These are phyloP conservation scores for Nakaseomyces bracarensis DNA, from an alignment of 1,139 yeast species.

Conservation along the genomic window DNA sequence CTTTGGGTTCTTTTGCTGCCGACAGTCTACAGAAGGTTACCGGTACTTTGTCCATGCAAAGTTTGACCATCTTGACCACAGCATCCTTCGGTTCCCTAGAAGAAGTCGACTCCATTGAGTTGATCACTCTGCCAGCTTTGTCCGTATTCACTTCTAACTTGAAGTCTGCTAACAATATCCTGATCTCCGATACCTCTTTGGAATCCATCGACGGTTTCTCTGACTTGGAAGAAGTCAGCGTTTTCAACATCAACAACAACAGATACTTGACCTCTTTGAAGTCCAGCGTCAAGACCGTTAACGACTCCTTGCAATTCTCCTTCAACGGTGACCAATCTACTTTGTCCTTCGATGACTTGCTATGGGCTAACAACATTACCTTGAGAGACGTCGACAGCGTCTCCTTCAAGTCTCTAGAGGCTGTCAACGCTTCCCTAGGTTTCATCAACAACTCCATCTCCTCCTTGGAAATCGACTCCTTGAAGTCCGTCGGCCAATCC, in stretches of 20 bases:
- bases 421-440: conserved; percentile 74
- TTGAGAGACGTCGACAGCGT: conserved; percentile 72
- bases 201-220: conserved; percentile 67
- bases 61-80: conserved; percentile 58
- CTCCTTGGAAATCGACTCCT: conserved; percentile 46
- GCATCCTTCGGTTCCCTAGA: conserved; percentile 72
- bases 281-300: conserved; percentile 66
- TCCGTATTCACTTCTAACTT: conserved; percentile 61
- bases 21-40: conserved; percentile 69
- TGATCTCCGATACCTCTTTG: conserved; percentile 82
- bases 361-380: conserved; percentile 78
- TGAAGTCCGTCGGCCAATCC: conserved; percentile 68
- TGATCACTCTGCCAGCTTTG: conserved; percentile 82
- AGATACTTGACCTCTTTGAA: conserved; percentile 58
- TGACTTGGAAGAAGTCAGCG: conserved; percentile 59
- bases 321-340: conserved; percentile 74
- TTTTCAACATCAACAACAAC: conserved; percentile 86
- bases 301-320: conserved; percentile 67
- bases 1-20: conserved; percentile 59
- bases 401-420: conserved; percentile 57
- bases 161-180: conserved; percentile 60
- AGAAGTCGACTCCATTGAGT: conserved; percentile 70
- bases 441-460: conserved; percentile 58
- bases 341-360: conserved; percentile 58
- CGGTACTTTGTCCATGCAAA: conserved; percentile 54